Percentiles rank a stretch among this genome's conserved stretches.
Conservation (phyloP, 83 land plant species). For the Picea mariana region DNA sequence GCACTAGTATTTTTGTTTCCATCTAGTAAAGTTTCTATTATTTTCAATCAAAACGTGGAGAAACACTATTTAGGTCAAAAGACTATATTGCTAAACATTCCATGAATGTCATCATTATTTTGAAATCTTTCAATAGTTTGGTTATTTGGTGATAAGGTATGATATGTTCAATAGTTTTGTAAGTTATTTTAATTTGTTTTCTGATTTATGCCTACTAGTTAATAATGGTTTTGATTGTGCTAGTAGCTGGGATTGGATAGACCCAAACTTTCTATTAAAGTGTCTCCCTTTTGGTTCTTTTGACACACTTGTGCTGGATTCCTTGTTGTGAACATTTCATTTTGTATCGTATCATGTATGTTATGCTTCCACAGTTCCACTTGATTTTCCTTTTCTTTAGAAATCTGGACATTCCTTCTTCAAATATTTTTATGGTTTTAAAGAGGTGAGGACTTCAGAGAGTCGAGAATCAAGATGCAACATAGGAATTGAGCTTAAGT, state of each 20-base stretch:
- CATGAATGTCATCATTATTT: not conserved
- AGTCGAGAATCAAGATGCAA: not conserved
- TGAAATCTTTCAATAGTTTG: not conserved
- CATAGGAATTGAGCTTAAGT: not conserved
- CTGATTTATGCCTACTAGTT: not conserved
- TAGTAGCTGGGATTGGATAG: not conserved
- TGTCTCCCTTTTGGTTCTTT: not conserved
- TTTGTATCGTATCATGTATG: not conserved
- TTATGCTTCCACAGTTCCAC: not conserved
- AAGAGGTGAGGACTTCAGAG: not conserved
- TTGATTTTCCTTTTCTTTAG: not conserved
- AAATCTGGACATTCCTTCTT: not conserved
- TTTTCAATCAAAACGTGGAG: not conserved
- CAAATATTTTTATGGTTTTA: not conserved
- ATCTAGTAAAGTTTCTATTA: not conserved
- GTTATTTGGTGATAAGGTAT: not conserved
- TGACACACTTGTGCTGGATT: not conserved
- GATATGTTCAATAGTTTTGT: not conserved
- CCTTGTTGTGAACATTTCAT: not conserved
- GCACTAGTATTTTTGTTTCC: not conserved
- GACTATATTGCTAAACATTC: not conserved
- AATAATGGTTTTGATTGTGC: not conserved
- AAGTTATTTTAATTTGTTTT: not conserved
- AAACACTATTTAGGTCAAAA: not conserved
- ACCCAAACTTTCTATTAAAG: not conserved